Evolutionary conservation across 306 rosid genomes (phyloP).

Genomic region (Trifolium dubium): DNA sequence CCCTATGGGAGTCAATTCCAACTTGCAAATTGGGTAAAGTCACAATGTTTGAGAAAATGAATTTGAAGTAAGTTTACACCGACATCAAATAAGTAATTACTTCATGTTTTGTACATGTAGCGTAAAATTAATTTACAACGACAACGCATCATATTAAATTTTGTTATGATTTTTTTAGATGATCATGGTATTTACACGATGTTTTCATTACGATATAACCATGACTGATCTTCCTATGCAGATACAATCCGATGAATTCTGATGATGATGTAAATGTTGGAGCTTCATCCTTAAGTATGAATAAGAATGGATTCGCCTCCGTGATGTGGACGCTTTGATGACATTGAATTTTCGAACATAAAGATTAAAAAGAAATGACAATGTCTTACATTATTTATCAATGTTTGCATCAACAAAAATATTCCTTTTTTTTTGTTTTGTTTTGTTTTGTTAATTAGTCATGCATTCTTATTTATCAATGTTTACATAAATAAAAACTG

Average conservation of each 20-base stretch:
- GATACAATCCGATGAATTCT: constrained; percentile 51
- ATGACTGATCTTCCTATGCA: constrained; percentile 29
- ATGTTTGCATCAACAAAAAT: constrained; percentile 32
- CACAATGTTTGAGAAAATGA: too few relatives aligned
- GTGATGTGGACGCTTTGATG: constrained; percentile 70
- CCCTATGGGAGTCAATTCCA: constrained; percentile 54
- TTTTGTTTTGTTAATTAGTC: too few relatives aligned
- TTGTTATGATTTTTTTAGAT: too few relatives aligned
- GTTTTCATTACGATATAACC: too few relatives aligned
- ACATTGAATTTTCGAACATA: constrained; percentile 8
- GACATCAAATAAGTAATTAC: too few relatives aligned
- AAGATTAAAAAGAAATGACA: neutral
- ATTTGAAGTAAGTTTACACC: too few relatives aligned
- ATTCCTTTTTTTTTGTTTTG: neutral
- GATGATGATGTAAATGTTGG: constrained; percentile 53
- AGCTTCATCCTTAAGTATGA: constrained; percentile 48
- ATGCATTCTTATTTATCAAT: constrained; percentile 31
- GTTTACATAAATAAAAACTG: constrained; percentile 36
- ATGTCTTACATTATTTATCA: constrained; percentile 16
- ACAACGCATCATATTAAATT: too few relatives aligned
- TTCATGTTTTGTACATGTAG: too few relatives aligned
- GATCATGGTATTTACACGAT: too few relatives aligned
- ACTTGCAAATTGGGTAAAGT: constrained; percentile 70
- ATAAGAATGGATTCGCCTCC: constrained; percentile 57
- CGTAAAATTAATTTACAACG: too few relatives aligned